Evolutionary conservation across 2,329 filamentous ascomycete genomes (phyloP).

Genomic region (Triangularia verruculosa): DNA sequence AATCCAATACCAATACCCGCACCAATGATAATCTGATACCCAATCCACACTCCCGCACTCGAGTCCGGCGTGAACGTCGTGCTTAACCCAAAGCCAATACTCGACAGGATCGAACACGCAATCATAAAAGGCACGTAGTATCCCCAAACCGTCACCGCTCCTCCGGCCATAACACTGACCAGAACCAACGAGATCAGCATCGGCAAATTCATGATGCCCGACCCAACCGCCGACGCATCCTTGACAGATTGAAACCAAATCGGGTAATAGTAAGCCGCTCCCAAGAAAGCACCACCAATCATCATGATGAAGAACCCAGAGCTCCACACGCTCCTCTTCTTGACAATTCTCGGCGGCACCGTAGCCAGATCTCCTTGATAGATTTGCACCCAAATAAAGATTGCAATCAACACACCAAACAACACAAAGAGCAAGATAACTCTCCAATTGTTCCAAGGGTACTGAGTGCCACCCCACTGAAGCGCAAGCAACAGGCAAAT

Average conservation of each 20-base stretch:
- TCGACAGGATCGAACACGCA: conserved; percentile 28
- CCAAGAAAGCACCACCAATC: conserved; percentile 33
- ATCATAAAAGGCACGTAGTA: conserved; percentile 43
- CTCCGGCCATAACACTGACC: conserved; percentile 32
- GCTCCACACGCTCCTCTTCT: conserved; percentile 36
- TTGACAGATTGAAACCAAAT: conserved; percentile 42
- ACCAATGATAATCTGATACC: conserved; percentile 42
- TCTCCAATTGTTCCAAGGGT: conserved; percentile 38
- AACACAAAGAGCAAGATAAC: conserved; percentile 39
- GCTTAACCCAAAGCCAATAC: conserved; percentile 38
- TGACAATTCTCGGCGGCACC: conserved; percentile 40
- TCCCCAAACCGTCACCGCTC: conserved; percentile 34
- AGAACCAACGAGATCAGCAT: conserved; percentile 36
- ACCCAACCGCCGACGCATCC: conserved; percentile 35
- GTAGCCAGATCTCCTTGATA: conserved; percentile 40
- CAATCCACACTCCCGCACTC: conserved; percentile 38
- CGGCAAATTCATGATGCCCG: conserved; percentile 39
- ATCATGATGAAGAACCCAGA: conserved; percentile 34
- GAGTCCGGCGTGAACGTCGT: conserved; percentile 38
- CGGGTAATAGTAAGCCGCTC: conserved; percentile 36
- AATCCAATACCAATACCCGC: conserved; percentile 41
- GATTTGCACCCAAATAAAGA: conserved; percentile 37
- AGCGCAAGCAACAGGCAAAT: conserved; percentile 47
- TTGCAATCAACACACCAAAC: conserved; percentile 34
- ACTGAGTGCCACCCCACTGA: conserved; percentile 45